A percentile compares a stretch with the other conserved stretches of the same genome.
These are phyloP conservation scores for Rhododendron simsii DNA, from an alignment of 148 eudicot species.

Conservation along the genomic window DNA sequence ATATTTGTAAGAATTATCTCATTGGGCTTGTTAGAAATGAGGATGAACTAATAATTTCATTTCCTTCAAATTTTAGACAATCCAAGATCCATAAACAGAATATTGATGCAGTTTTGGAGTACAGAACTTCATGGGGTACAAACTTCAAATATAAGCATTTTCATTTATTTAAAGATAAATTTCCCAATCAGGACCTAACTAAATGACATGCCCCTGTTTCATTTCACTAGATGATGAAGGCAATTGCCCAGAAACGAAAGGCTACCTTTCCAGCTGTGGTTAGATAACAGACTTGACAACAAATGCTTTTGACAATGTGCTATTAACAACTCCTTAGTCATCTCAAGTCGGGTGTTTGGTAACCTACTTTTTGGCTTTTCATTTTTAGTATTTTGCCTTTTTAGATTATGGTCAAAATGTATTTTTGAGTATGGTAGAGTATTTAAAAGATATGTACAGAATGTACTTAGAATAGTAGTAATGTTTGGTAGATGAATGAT, in stretches of 20 bases:
- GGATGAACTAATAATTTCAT: background rate
- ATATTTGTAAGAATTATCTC: background rate
- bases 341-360: too few relatives aligned
- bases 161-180: background rate
- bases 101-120: background rate
- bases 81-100: background rate
- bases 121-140: background rate
- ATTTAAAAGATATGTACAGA: too few relatives aligned
- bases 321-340: slow-evolving; percentile 4
- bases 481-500: too few relatives aligned
- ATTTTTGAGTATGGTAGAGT: too few relatives aligned
- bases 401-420: too few relatives aligned
- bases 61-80: background rate
- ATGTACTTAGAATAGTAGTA: too few relatives aligned
- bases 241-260: slow-evolving; percentile 13
- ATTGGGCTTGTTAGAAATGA: background rate
- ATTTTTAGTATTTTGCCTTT: too few relatives aligned
- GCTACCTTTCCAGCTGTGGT: slow-evolving; percentile 16
- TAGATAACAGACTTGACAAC: slow-evolving; percentile 14
- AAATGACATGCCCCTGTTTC: slow-evolving; percentile 3
- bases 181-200: slow-evolving; percentile 21
- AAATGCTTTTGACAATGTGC: background rate
- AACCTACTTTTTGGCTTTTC: too few relatives aligned
- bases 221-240: slow-evolving; percentile 11
- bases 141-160: slow-evolving; percentile 22